A percentile compares a stretch with the other conserved stretches of the same genome.
Evolutionary conservation across 495 filamentous ascomycete genomes (phyloP).

Genomic region (Rhizodiscina lignyota): DNA sequence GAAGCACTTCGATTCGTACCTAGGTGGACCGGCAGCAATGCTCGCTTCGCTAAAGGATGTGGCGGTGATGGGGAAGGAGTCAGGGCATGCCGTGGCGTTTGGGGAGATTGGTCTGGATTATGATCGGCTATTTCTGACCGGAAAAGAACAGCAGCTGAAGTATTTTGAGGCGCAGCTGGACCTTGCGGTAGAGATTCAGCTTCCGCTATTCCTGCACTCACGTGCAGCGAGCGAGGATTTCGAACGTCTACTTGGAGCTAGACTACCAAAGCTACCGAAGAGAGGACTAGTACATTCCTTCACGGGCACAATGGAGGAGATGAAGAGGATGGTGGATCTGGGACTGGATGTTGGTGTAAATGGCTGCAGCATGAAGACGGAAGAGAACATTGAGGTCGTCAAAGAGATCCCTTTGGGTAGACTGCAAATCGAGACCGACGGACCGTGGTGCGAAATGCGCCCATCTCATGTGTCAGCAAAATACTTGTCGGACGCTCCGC

Average conservation of each 20-base stretch:
- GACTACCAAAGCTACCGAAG: conserved; percentile 40
- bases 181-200: conserved; percentile 57
- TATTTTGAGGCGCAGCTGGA: conserved; percentile 72
- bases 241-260: conserved; percentile 38
- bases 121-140: conserved; percentile 67
- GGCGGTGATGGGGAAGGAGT: conserved; percentile 26
- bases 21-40: conserved; percentile 31
- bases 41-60: conserved; percentile 39
- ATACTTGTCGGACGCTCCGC: conserved; percentile 28
- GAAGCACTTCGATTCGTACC: conserved; percentile 48
- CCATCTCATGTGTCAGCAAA: conserved; percentile 46
- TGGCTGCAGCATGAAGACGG: conserved; percentile 84
- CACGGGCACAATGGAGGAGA: conserved; percentile 70
- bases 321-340: conserved; percentile 53
- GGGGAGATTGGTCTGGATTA: conserved; percentile 96
- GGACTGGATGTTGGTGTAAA: conserved; percentile 79
- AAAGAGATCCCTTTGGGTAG: conserved; percentile 52
- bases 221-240: conserved; percentile 74
- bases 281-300: conserved; percentile 81
- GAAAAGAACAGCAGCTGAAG: conserved; percentile 59
- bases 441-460: conserved; percentile 69
- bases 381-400: conserved; percentile 71
- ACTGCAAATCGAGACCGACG: conserved; percentile 86
- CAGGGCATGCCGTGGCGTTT: conserved; percentile 55
- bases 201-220: conserved; percentile 84